These are phyloP conservation scores for Tolypocladium inflatum DNA, from an alignment of 2,329 filamentous ascomycete genomes.

Conservation along the genomic window DNA sequence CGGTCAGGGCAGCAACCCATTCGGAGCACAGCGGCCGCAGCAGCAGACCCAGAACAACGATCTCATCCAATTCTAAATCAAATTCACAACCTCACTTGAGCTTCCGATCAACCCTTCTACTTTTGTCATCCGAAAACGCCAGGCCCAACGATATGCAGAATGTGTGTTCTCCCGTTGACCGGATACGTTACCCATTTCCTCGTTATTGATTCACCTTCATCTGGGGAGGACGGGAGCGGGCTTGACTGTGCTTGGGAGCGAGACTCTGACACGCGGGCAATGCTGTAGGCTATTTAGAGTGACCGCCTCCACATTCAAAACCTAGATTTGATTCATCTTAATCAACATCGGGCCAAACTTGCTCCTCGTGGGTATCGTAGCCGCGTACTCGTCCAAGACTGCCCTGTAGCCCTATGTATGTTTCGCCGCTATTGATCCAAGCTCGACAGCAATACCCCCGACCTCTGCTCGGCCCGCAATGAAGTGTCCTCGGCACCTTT, in stretches of 20 bases:
- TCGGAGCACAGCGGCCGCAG: constrained; percentile 41
- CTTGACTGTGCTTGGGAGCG: background rate
- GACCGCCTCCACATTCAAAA: constrained; percentile 2
- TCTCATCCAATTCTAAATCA: constrained; percentile 51
- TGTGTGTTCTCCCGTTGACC: background rate
- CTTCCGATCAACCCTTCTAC: background rate
- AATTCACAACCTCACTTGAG: background rate
- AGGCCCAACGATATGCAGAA: background rate
- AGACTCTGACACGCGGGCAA: background rate
- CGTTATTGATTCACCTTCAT: constrained; percentile 2
- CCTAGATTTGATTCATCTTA: constrained; percentile 5
- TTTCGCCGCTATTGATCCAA: background rate
- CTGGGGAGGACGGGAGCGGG: background rate
- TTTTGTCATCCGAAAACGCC: constrained; percentile 1
- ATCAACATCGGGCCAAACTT: constrained; percentile 4
- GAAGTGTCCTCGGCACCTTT: background rate
- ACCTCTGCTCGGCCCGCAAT: background rate
- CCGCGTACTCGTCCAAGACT: background rate
- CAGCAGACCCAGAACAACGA: constrained; percentile 43
- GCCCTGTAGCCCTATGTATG: background rate
- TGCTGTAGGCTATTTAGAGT: constrained; percentile 2
- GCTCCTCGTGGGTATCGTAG: constrained; percentile 6
- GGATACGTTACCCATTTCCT: background rate
- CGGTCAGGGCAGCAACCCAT: constrained; percentile 47
- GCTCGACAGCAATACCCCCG: background rate